Conservation (phyloP, 1,284 basidiomycete species). For the Pascua sp. region DNA sequence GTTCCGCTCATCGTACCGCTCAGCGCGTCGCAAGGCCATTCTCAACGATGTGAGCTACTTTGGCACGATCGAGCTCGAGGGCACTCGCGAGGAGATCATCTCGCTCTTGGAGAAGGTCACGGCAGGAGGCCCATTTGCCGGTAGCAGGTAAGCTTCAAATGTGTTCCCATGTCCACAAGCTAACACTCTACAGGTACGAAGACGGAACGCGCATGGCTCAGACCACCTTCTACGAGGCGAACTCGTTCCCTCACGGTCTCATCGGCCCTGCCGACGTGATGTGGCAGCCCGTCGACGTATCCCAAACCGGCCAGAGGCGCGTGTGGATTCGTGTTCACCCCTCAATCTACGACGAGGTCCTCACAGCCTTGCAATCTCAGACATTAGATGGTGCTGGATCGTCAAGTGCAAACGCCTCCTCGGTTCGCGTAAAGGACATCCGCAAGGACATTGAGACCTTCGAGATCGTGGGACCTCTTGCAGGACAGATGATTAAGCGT, state of each 20-base stretch:
- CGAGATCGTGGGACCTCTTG: constrained; percentile 79
- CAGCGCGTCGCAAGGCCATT: constrained; percentile 74
- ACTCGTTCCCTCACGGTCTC: constrained; percentile 63
- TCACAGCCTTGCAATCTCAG: constrained; percentile 53
- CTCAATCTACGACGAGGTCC: constrained; percentile 59
- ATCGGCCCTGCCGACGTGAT: constrained; percentile 69
- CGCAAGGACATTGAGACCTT: constrained; percentile 69
- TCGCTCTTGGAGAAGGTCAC: constrained; percentile 50
- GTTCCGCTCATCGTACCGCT: constrained; percentile 81
- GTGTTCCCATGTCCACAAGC: not conserved
- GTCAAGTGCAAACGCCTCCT: not conserved
- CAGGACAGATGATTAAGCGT: constrained; percentile 71
- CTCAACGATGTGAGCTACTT: constrained; percentile 84
- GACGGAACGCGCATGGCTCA: constrained; percentile 48
- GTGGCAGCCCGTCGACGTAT: constrained; percentile 57
- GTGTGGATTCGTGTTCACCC: constrained; percentile 80
- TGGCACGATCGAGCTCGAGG: constrained; percentile 67
- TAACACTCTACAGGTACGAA: constrained; percentile 57
- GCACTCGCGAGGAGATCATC: constrained; percentile 60
- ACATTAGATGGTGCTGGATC: constrained; percentile 1
- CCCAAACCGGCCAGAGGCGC: constrained; percentile 12
- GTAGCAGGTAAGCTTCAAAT: constrained; percentile 28
- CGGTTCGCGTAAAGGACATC: constrained; percentile 65
- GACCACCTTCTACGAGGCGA: constrained; percentile 42
- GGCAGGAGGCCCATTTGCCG: constrained; percentile 33